Base-by-base conservation (phyloP, 331 rosid genomes). In the Pyracantha coccinea region DNA sequence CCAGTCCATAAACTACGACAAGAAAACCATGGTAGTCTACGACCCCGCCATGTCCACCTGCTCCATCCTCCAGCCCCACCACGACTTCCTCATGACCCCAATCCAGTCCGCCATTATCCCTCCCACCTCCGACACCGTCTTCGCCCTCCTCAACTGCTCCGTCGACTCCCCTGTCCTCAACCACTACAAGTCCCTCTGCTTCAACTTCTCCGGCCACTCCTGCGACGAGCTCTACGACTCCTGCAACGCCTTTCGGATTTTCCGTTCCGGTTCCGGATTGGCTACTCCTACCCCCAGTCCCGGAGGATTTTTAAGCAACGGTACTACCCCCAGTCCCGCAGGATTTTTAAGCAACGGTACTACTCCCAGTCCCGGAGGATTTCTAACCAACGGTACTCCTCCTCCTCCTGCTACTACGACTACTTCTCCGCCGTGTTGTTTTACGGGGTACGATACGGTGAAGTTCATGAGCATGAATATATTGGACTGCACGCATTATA, bases 21-120 rank as follows among this genome's bases (percentile, higher is more conserved):
- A 87, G 71, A 73, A 86, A 64, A 41, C 66, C 3, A 74, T 93
- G 86, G 81, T 83, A 8, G 68, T 93, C 60, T 93, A 89, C 50
- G 98, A 93, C 83, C 98, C 98, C 0, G 75, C 89, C 62, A 91
- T 91, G 97, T 93, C 98, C 12, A 93, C 96, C 4, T 93, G 97
- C 81, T 93, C 98, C 60, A 88, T 93, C 67, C 97, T 93, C 20
- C 97, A 91, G 57, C 98, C 98, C 15, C 97, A 88, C 74, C 98
- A 90, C 25, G 94, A 91, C 71, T 93, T 93, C 52, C 19, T 57
- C 73, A 81, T 93, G 94, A 81, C 98, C 0, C 94, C 87, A 23
- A 47, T 93, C 74, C 96, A 93, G 66, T 85, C 96, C 3, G 93
- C 91, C 33, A 82, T 91, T 11, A 89, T 93, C 25, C 98, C 98